Conservation (phyloP, 23 red algal species). For the Gracilaria domingensis region DNA sequence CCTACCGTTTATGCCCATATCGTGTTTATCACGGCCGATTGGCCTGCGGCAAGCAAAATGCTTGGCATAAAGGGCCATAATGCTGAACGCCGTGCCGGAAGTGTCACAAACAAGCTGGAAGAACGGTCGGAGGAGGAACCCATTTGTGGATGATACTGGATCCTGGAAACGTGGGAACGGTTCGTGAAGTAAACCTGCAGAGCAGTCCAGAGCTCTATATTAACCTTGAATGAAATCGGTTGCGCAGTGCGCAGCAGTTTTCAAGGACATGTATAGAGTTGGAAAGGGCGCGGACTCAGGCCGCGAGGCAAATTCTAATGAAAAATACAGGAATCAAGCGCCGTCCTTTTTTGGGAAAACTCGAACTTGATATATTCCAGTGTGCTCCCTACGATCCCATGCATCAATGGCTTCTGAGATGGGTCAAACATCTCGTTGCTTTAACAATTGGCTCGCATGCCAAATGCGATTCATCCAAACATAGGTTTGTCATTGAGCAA, state of each 20-base stretch:
- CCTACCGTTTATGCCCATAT: too few species aligned
- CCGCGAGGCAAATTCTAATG: background rate
- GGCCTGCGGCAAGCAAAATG: too few species aligned
- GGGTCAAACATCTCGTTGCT: conserved; percentile 6
- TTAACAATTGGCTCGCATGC: background rate
- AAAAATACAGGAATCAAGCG: background rate
- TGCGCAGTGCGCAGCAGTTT: background rate
- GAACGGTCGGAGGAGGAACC: too few species aligned
- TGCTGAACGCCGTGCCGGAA: too few species aligned
- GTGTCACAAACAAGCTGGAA: background rate
- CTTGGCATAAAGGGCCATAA: too few species aligned
- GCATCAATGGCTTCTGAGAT: conserved; percentile 11
- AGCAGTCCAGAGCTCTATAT: background rate
- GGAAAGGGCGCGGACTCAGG: background rate
- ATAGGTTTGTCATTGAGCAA: too few species aligned
- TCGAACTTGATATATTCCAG: background rate
- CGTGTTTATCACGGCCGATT: too few species aligned
- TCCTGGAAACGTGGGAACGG: background rate
- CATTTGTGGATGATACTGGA: too few species aligned
- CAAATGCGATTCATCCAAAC: background rate
- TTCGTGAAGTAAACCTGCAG: background rate
- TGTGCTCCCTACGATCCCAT: conserved; percentile 25
- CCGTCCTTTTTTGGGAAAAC: background rate
- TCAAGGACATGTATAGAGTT: background rate
- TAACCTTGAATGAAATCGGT: background rate